Percentiles rank a stretch among this genome's conserved stretches.
Conservation (phyloP, 2,329 filamentous ascomycete genomes). For the Sordariomycetes sp. region DNA sequence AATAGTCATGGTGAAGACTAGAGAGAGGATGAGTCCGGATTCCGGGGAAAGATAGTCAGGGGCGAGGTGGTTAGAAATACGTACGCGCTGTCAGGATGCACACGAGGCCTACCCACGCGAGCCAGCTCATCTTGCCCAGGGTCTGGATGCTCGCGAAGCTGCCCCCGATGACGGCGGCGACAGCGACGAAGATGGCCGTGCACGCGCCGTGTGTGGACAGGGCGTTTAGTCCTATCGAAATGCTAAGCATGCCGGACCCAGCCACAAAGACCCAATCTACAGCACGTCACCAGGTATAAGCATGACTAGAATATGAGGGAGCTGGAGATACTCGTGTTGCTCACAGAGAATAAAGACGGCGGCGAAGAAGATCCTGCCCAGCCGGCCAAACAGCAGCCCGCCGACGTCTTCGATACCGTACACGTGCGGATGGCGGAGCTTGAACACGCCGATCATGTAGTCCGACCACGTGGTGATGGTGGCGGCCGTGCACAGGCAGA, state of each 20-base stretch:
- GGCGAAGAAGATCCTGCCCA: conserved; percentile 30
- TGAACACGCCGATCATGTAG: conserved; percentile 39
- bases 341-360: conserved; percentile 21
- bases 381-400: conserved; percentile 32
- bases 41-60: no score
- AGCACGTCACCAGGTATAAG: conserved; percentile 4
- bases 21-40: not conserved
- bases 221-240: conserved; percentile 28
- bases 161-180: conserved; percentile 18
- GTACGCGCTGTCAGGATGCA: conserved; percentile 16
- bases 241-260: conserved; percentile 29
- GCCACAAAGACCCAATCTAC: conserved; percentile 14
- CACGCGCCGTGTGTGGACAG: conserved; percentile 25
- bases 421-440: conserved; percentile 34
- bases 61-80: conserved; percentile 5
- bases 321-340: not conserved
- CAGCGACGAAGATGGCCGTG: conserved; percentile 26
- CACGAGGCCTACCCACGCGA: conserved; percentile 19
- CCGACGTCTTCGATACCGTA: conserved; percentile 43
- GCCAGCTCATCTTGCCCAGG: conserved; percentile 19
- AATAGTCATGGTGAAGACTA: not conserved
- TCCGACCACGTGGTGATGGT: conserved; percentile 35
- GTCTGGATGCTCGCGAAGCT: conserved; percentile 20
- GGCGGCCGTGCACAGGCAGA: conserved; percentile 26
- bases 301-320: not conserved